Evolutionary conservation across 225 moss, liverwort and hornwort species (phyloP), one percentile per base, ranked within the genome.

Genomic region (Pleurozium schreberi): DNA sequence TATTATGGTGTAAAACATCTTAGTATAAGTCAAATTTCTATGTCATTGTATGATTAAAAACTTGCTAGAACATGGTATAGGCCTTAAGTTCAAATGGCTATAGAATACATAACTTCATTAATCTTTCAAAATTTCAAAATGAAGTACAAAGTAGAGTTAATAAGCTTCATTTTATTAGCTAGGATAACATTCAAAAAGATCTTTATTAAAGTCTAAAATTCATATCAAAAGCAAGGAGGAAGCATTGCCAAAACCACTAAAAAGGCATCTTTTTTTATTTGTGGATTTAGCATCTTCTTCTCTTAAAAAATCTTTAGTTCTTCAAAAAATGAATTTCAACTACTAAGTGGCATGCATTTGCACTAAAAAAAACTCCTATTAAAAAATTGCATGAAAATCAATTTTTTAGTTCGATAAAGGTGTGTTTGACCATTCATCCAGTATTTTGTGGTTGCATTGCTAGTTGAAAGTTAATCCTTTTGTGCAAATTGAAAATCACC

Each of bases 271-370:
- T 50, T 75, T 73, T 20, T 31, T 0, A 74, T 47, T 1, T 1
- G 4, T 50, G 21, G 12, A 13, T 34, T 34, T 8, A 75, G 13
- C 13, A 52, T 21, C 5, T 34, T 52, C 5, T 52, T 52, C 0
- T 21, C 10, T 19, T 33, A 11, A 47, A 28, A 18, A 6, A 4
- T 18, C 20, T 8, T 5, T 13, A 22, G 4, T 52, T 21, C 21
- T 2, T 36, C 14, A 76, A 76, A 14, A 0, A 53, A 0, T 0
- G 9, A 0, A 5, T 76, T 52, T 36, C 8, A 0, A 76, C 9
- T 36, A 76, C 6, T 0, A 36, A 53, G 2, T 53, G 2, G n/a
- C n/a, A 76, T 52, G 52, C 5, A 22, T 23, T 6, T 2, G 52
- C 9, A 36, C 3, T 36, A 9, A 76, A 53, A n/a, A 14, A 2